phyloP scores from a whole-genome alignment of 352 stramenopile genomes.

The Phytophthora chlamydospora region DNA sequence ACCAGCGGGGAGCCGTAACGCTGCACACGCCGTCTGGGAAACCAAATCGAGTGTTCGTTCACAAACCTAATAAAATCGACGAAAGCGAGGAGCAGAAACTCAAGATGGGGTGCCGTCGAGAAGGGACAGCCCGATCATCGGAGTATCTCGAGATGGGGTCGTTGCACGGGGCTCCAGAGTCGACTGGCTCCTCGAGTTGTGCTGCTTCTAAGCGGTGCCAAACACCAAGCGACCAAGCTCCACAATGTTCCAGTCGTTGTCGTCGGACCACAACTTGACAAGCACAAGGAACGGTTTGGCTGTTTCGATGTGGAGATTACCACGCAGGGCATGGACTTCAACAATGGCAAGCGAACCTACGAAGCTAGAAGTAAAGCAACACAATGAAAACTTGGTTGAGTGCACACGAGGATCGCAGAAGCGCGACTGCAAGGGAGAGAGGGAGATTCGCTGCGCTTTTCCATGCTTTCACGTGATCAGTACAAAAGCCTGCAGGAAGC shows the following conservation, averaged over 20 bases:
- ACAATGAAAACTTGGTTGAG: background rate
- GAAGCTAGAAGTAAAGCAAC: too few relatives aligned
- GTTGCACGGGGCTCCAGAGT: background rate
- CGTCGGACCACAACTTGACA: conserved; percentile 32
- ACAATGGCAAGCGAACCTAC: too few relatives aligned
- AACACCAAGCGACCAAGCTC: background rate
- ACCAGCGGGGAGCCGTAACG: conserved; percentile 20
- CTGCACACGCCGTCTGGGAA: conserved; percentile 5
- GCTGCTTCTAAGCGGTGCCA: conserved; percentile 8
- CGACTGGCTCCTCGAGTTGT: conserved; percentile 23
- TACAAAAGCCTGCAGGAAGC: conserved; percentile 6
- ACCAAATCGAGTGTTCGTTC: background rate
- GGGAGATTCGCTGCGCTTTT: background rate
- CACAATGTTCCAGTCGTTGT: conserved; percentile 21
- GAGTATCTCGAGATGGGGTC: conserved; percentile 35
- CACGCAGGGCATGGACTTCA: too few relatives aligned
- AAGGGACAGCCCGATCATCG: conserved; percentile 18
- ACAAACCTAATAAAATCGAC: conserved; percentile 1
- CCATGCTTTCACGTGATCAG: conserved; percentile 15
- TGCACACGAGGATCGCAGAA: background rate
- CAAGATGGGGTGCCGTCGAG: conserved; percentile 10
- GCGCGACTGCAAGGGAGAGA: background rate
- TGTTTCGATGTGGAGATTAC: conserved; percentile 15
- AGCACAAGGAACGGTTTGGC: background rate
- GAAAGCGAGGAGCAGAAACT: conserved; percentile 11